Evolutionary conservation across 2,329 filamentous ascomycete genomes (phyloP).

Genomic region (Aureobasidium mangrovei): DNA sequence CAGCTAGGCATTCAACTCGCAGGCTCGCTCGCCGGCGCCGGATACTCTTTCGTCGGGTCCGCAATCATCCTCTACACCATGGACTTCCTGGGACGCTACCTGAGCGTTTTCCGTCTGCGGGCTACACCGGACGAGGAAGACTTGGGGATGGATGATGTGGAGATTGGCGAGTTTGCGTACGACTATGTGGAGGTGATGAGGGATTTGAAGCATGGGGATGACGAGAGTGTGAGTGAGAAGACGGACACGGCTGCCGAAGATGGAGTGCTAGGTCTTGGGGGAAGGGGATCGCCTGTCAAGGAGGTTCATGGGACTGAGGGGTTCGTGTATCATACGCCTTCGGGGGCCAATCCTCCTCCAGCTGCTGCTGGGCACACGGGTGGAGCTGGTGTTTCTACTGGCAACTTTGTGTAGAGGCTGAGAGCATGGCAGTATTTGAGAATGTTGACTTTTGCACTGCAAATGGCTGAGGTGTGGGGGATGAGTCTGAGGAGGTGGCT

Average conservation of each 20-base stretch:
- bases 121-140: constrained; percentile 70
- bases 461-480: neutral
- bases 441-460: neutral
- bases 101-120: constrained; percentile 67
- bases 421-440: too few species aligned
- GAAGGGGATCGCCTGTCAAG: neutral
- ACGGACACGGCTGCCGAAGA: constrained; percentile 4
- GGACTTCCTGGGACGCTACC: constrained; percentile 63
- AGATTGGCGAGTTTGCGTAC: constrained; percentile 90
- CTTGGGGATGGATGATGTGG: constrained; percentile 76
- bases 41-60: constrained; percentile 70
- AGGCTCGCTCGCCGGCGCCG: constrained; percentile 65
- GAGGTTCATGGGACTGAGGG: neutral
- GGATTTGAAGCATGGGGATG: constrained; percentile 44
- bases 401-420: constrained; percentile 1
- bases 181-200: constrained; percentile 81
- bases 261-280: neutral
- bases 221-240: constrained; percentile 7
- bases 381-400: neutral
- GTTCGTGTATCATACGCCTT: neutral
- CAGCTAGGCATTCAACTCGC: constrained; percentile 78
- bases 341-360: constrained; percentile 2
- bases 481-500: neutral
- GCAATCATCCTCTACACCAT: constrained; percentile 57
- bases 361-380: neutral